phyloP scores from a whole-genome alignment of 2,329 filamentous ascomycete species.

The Graphium sp. region DNA sequence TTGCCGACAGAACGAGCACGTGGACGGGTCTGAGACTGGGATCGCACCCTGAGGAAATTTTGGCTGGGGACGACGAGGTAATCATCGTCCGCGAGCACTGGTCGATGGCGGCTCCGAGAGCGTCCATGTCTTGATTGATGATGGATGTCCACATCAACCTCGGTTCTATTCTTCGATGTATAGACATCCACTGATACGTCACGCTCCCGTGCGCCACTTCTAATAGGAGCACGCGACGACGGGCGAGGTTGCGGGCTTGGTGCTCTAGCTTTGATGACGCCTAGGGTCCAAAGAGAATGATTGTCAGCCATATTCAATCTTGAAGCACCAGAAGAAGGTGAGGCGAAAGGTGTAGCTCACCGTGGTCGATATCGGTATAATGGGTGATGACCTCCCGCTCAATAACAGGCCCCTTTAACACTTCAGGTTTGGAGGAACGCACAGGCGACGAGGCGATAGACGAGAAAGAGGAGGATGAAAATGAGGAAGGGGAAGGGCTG shows the following conservation, averaged over 20 bases:
- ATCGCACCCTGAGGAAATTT: conserved; percentile 20
- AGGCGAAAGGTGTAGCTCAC: conserved; percentile 25
- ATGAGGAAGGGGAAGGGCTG: conserved; percentile 18
- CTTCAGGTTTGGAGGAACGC: conserved; percentile 40
- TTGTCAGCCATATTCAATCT: conserved; percentile 1
- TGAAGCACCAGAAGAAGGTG: neutral
- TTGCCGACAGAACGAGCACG: conserved; percentile 35
- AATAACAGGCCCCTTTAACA: conserved; percentile 62
- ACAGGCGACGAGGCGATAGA: conserved; percentile 35
- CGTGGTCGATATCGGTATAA: conserved; percentile 76
- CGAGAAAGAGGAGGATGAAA: conserved; percentile 18
- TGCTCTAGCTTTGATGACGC: conserved; percentile 23
- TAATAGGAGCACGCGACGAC: conserved; percentile 27
- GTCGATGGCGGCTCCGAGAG: conserved; percentile 20
- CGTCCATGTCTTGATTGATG: conserved; percentile 11
- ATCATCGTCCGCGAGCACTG: conserved; percentile 38
- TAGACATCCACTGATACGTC: conserved; percentile 48
- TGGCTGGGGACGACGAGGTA: conserved; percentile 19
- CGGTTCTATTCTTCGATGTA: conserved; percentile 33
- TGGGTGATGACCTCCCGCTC: conserved; percentile 82
- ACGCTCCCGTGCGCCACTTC: too few relatives aligned
- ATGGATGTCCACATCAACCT: conserved; percentile 34
- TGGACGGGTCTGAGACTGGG: conserved; percentile 23
- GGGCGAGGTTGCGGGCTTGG: conserved; percentile 30
- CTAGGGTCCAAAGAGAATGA: conserved; percentile 13